These are phyloP conservation scores for Arthrobotrys sphaeroides DNA, from an alignment of 2,329 filamentous ascomycete species.

Conservation along the genomic window DNA sequence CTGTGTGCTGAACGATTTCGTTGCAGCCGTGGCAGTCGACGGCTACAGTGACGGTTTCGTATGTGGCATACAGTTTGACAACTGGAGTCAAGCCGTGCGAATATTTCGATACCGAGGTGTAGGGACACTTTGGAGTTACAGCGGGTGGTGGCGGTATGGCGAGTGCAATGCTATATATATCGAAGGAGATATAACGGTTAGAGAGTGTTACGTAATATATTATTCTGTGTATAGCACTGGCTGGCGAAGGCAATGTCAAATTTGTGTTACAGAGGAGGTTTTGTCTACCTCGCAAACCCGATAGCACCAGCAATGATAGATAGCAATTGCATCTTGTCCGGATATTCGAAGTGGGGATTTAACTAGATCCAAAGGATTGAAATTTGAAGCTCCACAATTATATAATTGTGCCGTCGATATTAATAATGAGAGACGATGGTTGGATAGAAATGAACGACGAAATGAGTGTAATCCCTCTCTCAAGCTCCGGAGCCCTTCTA, in stretches of 20 bases:
- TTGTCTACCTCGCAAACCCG: background rate
- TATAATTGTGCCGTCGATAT: background rate
- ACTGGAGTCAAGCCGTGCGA: background rate
- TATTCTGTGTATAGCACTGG: no score
- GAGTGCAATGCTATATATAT: background rate
- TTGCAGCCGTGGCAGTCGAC: slow-evolving; percentile 3
- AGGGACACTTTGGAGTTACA: background rate
- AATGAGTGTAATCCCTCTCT: background rate
- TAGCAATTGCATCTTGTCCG: background rate
- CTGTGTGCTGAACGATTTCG: background rate
- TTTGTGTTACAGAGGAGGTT: no score
- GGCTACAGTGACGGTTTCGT: background rate
- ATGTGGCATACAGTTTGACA: background rate
- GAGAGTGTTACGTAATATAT: background rate
- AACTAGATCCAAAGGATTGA: background rate
- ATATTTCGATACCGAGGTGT: background rate
- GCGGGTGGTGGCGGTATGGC: background rate
- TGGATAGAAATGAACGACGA: background rate
- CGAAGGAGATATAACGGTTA: background rate
- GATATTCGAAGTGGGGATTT: background rate
- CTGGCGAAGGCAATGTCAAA: background rate
- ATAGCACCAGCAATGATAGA: background rate
- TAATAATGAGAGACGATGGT: slow-evolving; percentile 4
- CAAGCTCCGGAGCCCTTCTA: background rate
- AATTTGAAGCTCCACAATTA: background rate